Base-by-base conservation (phyloP, 768 basidiomycete genomes). In the Pulveroboletus sp. region DNA sequence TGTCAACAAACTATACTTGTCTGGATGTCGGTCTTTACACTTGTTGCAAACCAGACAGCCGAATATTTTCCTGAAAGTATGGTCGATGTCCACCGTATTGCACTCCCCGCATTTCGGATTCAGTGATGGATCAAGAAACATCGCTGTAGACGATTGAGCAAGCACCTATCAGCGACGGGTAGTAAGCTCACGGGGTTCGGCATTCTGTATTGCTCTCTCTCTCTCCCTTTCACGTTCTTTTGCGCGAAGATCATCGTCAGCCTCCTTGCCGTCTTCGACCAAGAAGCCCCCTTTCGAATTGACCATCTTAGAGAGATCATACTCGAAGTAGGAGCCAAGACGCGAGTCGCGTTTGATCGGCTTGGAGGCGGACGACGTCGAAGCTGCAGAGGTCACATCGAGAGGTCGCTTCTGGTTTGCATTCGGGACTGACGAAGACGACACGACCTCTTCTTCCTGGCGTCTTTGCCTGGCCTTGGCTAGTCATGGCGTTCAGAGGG, bases 201-300 rank as follows among this genome's bases (percentile, higher is more conserved):
- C 43, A 52, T 81, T 85, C 68, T 89, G 86, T 70, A 78, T 71
- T 39, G 86, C 81, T 50, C 89, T 77, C 68, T 91, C 77, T 60
- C 81, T 73, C 71, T 95, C 89, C 41, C 91, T 73, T 66, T 89
- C 84, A 58, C 84, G 86, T 70, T 93, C 87, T 65, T 86, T 88
- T 54, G 83, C 71, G 41, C 82, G 75, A 52, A 83, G 69, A 24
- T 87, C 84, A 50, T 89, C 90, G 59, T 90, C 84, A 2, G 82
- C 77, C 55, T 89, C 87, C 57, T 83, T 81, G n/a, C 81, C 84
- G 39, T 95, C 93, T 55, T 95, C 90, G 6, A 95, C 76, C 61
- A 99, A 69, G 68, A 97, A 99, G 1, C 96, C 96, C 44, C 95
- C 96, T 65, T 93, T 89, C 8, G 93, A 86, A 67, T 99, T 97